These are phyloP conservation scores for Gynostemma pentaphyllum DNA, from an alignment of 306 rosid genomes.

Conservation along the genomic window DNA sequence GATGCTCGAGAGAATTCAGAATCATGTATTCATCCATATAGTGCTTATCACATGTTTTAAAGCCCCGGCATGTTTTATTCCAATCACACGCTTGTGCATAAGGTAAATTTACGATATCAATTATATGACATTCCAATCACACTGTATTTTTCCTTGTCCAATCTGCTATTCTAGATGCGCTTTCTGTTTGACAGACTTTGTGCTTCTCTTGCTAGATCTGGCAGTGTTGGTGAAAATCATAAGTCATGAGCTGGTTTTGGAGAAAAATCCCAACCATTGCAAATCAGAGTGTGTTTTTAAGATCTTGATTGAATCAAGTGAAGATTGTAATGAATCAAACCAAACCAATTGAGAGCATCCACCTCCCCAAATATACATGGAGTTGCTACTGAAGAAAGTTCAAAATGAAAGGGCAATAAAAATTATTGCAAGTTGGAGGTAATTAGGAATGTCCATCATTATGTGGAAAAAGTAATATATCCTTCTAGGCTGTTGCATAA, in stretches of 20 bases:
- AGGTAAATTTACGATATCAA: neutral
- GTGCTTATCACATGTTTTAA: neutral
- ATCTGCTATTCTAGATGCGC: neutral
- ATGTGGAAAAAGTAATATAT: neutral
- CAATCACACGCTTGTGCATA: neutral
- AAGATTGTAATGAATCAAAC: neutral
- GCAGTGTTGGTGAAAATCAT: neutral
- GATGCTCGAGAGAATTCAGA: neutral
- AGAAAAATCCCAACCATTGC: neutral
- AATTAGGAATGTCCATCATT: neutral
- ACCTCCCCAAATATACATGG: neutral
- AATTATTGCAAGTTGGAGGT: too few species aligned
- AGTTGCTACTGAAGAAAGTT: neutral
- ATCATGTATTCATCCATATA: neutral
- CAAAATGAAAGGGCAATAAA: neutral
- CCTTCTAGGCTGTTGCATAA: neutral
- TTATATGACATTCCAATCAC: neutral
- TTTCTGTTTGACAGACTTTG: constrained; percentile 6
- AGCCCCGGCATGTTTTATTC: neutral
- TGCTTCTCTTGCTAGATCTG: neutral
- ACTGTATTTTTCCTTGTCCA: neutral
- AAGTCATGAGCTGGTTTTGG: neutral
- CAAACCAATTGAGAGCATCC: too few species aligned
- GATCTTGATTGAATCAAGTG: neutral
- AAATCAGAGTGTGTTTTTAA: neutral